phyloP scores from a whole-genome alignment of 192 early-diverging fungal species.

The Podila verticillata region DNA sequence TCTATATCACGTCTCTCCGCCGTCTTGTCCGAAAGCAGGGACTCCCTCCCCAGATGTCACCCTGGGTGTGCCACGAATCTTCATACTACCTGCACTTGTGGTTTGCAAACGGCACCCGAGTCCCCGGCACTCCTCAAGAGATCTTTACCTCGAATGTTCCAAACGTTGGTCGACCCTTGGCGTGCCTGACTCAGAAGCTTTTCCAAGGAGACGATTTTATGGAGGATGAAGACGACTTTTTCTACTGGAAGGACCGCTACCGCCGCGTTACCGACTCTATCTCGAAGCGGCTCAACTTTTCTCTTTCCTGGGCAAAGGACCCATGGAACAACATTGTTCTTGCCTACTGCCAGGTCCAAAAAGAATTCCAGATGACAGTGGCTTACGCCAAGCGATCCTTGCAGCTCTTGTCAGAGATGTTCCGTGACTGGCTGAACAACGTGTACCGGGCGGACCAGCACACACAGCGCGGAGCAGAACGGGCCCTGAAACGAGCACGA shows the following conservation, averaged over 20 bases:
- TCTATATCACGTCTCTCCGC: slow-evolving; percentile 12
- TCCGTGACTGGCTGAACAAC: background rate
- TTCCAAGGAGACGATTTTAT: background rate
- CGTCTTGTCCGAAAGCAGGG: background rate
- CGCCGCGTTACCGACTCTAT: background rate
- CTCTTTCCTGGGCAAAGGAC: background rate
- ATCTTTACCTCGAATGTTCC: slow-evolving; percentile 24
- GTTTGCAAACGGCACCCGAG: slow-evolving; percentile 43
- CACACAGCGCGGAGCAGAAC: background rate
- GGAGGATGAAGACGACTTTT: slow-evolving; percentile 11
- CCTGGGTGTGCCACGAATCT: slow-evolving; percentile 7
- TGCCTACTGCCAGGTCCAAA: background rate
- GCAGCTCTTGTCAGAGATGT: background rate
- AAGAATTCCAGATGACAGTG: background rate
- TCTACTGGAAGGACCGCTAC: slow-evolving; percentile 6
- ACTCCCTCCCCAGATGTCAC: background rate
- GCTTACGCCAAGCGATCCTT: background rate
- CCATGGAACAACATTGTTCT: slow-evolving; percentile 1
- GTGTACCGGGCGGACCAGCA: background rate
- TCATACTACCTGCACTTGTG: slow-evolving; percentile 37
- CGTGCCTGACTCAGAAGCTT: slow-evolving; percentile 5
- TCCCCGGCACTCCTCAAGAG: slow-evolving; percentile 12
- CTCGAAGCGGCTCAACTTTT: no score
- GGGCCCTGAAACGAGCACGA: slow-evolving; percentile 8
- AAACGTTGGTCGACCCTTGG: background rate